Evolutionary conservation across 441 rosid genomes (phyloP).

Genomic region (Cnidoscolus chayamansa): DNA sequence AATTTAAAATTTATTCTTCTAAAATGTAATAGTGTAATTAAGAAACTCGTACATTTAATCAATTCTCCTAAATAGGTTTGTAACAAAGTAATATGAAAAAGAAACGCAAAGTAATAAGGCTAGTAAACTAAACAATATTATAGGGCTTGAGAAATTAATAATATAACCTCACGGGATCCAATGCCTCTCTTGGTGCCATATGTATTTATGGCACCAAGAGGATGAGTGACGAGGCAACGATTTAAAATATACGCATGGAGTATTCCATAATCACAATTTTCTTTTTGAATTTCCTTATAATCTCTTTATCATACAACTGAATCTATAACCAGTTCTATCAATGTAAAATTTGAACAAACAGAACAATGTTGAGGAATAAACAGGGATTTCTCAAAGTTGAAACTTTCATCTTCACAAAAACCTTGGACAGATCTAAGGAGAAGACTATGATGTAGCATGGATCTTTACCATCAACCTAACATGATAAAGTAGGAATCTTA

Average conservation of each 20-base stretch:
- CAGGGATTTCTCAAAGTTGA: not conserved
- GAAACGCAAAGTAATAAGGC: no score
- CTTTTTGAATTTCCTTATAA: not conserved
- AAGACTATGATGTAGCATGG: not conserved
- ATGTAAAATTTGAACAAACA: not conserved
- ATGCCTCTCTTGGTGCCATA: no score
- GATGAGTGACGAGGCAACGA: not conserved
- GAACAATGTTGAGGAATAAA: not conserved
- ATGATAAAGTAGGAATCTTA: not conserved
- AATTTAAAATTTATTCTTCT: no score
- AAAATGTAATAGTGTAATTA: no score
- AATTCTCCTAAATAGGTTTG: no score
- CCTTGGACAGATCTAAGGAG: not conserved
- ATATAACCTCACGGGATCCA: no score
- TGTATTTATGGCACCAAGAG: not conserved
- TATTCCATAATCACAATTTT: not conserved
- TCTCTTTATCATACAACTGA: not conserved
- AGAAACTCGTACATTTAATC: no score
- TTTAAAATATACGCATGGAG: not conserved
- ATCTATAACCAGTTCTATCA: not conserved
- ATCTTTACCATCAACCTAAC: not conserved
- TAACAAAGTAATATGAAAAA: no score
- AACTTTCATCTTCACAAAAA: slow-evolving; percentile 12
- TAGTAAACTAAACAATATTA: no score
- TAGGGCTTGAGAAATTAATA: no score